A percentile compares a stretch with the other conserved stretches of the same genome.
These are phyloP conservation scores for Solanum piurae DNA, from an alignment of 257 asterid genomes.

Conservation along the genomic window DNA sequence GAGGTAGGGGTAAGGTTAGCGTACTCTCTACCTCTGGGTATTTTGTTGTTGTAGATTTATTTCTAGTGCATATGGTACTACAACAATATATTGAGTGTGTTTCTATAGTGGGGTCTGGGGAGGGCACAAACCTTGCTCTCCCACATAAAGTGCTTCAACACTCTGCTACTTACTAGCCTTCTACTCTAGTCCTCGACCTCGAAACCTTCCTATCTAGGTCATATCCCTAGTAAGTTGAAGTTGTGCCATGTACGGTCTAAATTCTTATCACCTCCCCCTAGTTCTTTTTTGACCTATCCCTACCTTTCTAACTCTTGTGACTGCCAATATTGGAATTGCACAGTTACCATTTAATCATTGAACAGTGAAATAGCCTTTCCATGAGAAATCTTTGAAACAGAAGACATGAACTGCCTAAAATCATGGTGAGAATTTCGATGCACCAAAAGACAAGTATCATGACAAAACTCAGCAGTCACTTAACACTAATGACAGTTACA, in stretches of 20 bases:
- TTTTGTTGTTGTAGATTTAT: neutral
- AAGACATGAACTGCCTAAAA: neutral
- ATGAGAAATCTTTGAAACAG: neutral
- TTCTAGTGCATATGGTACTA: neutral
- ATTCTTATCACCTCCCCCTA: neutral
- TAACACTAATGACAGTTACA: neutral
- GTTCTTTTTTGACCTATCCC: neutral
- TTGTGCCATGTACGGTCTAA: neutral
- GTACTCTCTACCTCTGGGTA: neutral
- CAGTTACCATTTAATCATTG: neutral
- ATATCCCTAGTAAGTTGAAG: neutral
- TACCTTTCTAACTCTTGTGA: neutral
- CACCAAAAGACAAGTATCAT: neutral
- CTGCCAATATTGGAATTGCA: neutral
- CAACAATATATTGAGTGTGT: neutral
- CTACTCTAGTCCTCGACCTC: neutral
- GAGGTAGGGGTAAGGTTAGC: neutral
- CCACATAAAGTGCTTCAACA: neutral
- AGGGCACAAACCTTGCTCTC: neutral
- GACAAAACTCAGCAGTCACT: neutral
- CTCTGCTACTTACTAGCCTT: neutral
- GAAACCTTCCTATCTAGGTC: neutral
- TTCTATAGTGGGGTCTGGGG: neutral
- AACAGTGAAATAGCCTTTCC: neutral
- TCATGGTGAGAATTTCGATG: neutral